Evolutionary conservation across 495 filamentous ascomycete species (phyloP).

Genomic region (Rhizodiscina lignyota): DNA sequence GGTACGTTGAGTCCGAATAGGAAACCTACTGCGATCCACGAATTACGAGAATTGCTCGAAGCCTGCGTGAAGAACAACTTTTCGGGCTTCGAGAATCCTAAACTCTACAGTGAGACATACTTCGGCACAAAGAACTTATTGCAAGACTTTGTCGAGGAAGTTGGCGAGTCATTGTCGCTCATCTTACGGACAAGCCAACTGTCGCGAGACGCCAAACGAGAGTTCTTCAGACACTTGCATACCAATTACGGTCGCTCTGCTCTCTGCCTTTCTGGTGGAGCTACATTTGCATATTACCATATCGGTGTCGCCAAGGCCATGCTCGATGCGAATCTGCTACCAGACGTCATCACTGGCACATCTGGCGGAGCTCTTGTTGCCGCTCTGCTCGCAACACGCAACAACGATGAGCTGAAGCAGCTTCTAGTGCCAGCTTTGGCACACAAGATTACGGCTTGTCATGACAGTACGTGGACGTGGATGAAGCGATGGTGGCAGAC

Average conservation of each 20-base stretch:
- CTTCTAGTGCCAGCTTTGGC: slow-evolving; percentile 77
- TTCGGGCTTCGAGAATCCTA: slow-evolving; percentile 82
- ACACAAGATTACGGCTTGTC: slow-evolving; percentile 68
- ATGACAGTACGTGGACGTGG: slow-evolving; percentile 64
- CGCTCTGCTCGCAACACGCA: slow-evolving; percentile 72
- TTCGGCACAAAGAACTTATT: slow-evolving; percentile 89
- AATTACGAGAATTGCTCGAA: slow-evolving; percentile 60
- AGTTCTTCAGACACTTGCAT: slow-evolving; percentile 72
- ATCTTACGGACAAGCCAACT: slow-evolving; percentile 50
- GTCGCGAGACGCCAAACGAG: slow-evolving; percentile 54
- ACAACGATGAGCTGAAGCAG: slow-evolving; percentile 73
- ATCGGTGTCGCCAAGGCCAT: slow-evolving; percentile 87
- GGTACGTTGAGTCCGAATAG: too few species aligned
- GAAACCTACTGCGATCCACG: slow-evolving; percentile 42
- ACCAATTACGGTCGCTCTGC: slow-evolving; percentile 89
- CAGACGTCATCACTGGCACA: slow-evolving; percentile 89
- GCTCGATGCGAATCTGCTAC: slow-evolving; percentile 69
- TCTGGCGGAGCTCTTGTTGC: slow-evolving; percentile 88
- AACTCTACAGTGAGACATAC: slow-evolving; percentile 89
- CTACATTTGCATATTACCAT: slow-evolving; percentile 92
- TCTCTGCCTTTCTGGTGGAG: slow-evolving; percentile 85
- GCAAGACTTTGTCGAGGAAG: slow-evolving; percentile 76
- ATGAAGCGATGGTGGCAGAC: slow-evolving; percentile 73
- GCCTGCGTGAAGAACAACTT: slow-evolving; percentile 96
- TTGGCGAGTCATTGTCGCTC: slow-evolving; percentile 43